phyloP scores from a whole-genome alignment of 2,329 filamentous ascomycete genomes.

The Ceratocystis destructans region DNA sequence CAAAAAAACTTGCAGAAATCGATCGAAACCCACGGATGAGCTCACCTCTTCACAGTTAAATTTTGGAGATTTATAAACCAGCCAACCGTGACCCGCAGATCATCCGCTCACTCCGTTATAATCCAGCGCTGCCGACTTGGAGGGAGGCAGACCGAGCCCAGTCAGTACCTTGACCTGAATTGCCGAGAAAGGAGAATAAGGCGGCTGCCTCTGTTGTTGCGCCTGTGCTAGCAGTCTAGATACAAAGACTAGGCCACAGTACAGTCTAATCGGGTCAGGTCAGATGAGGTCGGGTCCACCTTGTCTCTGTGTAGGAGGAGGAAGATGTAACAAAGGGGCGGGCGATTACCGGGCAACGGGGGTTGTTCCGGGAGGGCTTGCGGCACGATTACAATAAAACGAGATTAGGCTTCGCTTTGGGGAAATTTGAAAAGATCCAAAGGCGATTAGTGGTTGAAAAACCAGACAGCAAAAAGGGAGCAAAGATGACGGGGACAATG shows the following conservation, averaged over 20 bases:
- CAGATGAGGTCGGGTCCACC: background rate
- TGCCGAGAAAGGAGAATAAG: background rate
- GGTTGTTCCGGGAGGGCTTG: too few species aligned
- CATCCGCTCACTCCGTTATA: background rate
- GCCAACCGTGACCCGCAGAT: background rate
- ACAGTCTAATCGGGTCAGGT: too few species aligned
- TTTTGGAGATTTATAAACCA: background rate
- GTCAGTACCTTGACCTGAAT: background rate
- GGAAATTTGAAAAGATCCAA: too few species aligned
- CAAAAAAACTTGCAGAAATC: conserved; percentile 11
- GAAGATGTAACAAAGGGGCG: too few species aligned
- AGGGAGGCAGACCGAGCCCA: background rate
- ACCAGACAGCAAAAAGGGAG: background rate
- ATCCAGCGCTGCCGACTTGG: too few species aligned
- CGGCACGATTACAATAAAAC: too few species aligned
- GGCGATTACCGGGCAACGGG: too few species aligned
- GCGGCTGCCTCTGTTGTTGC: background rate
- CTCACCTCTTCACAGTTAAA: conserved; percentile 13
- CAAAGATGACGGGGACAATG: background rate
- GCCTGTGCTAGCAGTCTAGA: background rate
- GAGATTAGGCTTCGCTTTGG: too few species aligned
- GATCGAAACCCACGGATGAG: conserved; percentile 12
- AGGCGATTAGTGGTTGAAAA: background rate
- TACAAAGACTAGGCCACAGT: background rate
- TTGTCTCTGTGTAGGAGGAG: background rate